Evolutionary conservation across 352 stramenopile species (phyloP), one percentile per base, ranked within the genome.

Genomic region (Plasmopara viticola): DNA sequence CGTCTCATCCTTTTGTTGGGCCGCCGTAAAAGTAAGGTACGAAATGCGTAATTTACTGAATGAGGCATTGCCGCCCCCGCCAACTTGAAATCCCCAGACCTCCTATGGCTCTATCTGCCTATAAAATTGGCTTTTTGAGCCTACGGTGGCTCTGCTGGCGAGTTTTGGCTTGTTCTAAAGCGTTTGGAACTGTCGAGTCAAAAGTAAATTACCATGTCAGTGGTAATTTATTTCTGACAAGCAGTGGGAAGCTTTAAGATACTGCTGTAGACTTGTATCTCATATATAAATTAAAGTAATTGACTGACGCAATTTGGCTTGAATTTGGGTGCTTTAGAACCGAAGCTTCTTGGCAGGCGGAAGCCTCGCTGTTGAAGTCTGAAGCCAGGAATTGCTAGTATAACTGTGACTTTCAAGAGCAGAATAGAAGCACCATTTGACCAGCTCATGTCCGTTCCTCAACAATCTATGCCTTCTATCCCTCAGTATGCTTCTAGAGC

Each of bases 401-500:
- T 51, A 40, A 42, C 9, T 44, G 47, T n/a, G 28, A 42, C 28
- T 40, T 28, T 20, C 44, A 49, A 42, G 38, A 60, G 12, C 28
- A 53, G 15, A 48, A 38, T 41, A 28, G 33, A 41, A 31, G 62
- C 37, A 28, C 45, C 46, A 42, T 58, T 46, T 41, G 38, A 55
- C 12, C 51, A 56, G 71, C 67, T 68, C 61, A 85, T 86, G 76
- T 82, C 75, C 47, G 60, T 67, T 61, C 75, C 71, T 48, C 65
- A 77, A 56, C 79, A 84, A 62, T 81, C 77, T 49, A 87, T 90
- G 75, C 71, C 75, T 56, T 63, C 79, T 58, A 72, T 79, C 62
- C 77, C 79, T 62, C 71, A 90, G 61, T 83, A 86, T 86, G 73
- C 73, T 60, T 56, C 68, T 40, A 73, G 68, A 58, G 56, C 68